Evolutionary conservation across 441 rosid genomes (phyloP).

Genomic region (Bruguiera hainesii): DNA sequence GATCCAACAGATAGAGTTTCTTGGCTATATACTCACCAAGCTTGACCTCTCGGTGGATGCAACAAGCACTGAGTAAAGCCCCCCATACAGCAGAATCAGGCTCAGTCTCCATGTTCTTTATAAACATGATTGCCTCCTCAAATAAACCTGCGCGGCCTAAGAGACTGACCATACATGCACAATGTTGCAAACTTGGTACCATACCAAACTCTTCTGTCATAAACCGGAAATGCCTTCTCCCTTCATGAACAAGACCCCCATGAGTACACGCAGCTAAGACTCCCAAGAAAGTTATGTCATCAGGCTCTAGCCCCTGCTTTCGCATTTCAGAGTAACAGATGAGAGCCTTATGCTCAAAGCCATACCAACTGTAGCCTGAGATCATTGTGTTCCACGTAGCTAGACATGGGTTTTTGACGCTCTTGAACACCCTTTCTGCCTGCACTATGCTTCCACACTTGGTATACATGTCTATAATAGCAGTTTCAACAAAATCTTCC

Average conservation of each 20-base stretch:
- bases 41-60: slow-evolving; percentile 55
- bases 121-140: slow-evolving; percentile 53
- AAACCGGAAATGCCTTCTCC: slow-evolving; percentile 45
- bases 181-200: slow-evolving; percentile 64
- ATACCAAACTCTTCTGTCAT: slow-evolving; percentile 56
- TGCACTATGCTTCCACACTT: slow-evolving; percentile 60
- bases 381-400: slow-evolving; percentile 81
- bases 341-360: slow-evolving; percentile 55
- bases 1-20: slow-evolving; percentile 61
- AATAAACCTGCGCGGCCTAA: slow-evolving; percentile 58
- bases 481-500: slow-evolving; percentile 70
- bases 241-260: slow-evolving; percentile 63
- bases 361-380: slow-evolving; percentile 63
- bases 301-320: slow-evolving; percentile 49
- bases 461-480: slow-evolving; percentile 75
- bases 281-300: slow-evolving; percentile 72
- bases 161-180: slow-evolving; percentile 67
- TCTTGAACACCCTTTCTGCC: slow-evolving; percentile 59
- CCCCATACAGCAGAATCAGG: slow-evolving; percentile 87
- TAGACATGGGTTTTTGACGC: slow-evolving; percentile 44
- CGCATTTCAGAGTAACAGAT: slow-evolving; percentile 48
- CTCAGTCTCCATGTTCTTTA: slow-evolving; percentile 39
- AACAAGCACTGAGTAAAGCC: slow-evolving; percentile 67
- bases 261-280: slow-evolving; percentile 68
- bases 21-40: slow-evolving; percentile 78